Evolutionary conservation across 768 basidiomycete genomes (phyloP), one percentile per base, ranked within the genome.

Genomic region (Clathrus columnatus): DNA sequence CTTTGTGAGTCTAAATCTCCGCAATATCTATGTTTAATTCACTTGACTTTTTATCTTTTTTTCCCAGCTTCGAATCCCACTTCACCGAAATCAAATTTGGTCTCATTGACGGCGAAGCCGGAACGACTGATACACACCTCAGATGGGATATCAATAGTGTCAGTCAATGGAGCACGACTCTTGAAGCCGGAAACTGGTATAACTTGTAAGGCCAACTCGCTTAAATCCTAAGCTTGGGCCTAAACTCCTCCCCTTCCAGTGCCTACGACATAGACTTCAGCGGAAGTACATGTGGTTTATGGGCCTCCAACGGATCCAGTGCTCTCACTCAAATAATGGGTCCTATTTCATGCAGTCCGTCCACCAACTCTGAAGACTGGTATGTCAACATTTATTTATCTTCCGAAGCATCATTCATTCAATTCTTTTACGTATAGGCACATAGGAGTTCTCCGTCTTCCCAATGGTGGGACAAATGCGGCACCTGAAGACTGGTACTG

Each of bases 341-440:
- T 27, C 76, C 77, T 66, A 60, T 75, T 18, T 65, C 73, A 5
- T 76, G 77, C 1, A 73, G 73, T 21, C 74, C 80, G 0, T 79
- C 73, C 10, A 82, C 81, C 50, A 80, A 82, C 67, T 80, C 78
- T 18, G 76, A 68, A 28, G 80, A 81, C 65, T 83, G 73, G 71
- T 54, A 26, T 30, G 53, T 29, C 4, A 5, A 4, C 5, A 23
- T 16, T 23, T 28, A 18, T 28, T 3, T 4, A 7, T 47, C 24
- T 50, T 27, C 36, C 11, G 7, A 18, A 4, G 20, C n/a, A 24
- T 41, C 20, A 18, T 29, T 14, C 5, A 11, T 51, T 3, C 36
- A 3, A 7, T 23, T 28, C 26, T 5, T 17, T 18, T 55, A 27
- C 30, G 18, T n/a, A 10, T 20, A 54, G 53, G 53, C 82, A 83